Percentiles rank a stretch among this genome's conserved stretches.
These are phyloP conservation scores for Phallus indusiatus DNA, from an alignment of 768 basidiomycete genomes.

Conservation along the genomic window DNA sequence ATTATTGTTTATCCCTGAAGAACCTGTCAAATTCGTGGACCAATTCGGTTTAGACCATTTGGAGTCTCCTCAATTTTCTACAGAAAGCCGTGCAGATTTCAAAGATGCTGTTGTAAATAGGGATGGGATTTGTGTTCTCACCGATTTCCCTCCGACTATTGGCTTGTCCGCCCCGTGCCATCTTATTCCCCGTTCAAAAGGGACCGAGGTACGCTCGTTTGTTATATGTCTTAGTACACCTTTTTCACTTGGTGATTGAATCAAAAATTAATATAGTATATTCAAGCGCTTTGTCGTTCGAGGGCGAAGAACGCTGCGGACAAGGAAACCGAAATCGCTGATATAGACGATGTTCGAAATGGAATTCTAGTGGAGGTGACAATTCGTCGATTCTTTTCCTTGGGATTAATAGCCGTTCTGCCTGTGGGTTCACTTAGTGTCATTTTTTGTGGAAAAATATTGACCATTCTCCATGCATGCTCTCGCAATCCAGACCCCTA, in stretches of 20 bases:
- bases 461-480: too few species aligned
- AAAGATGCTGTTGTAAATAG: background rate
- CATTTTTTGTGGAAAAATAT: too few species aligned
- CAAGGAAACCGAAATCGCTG: background rate
- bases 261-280: background rate
- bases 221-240: too few species aligned
- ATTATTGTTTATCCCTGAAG: too few species aligned
- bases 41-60: background rate
- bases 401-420: background rate
- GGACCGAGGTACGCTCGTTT: too few species aligned
- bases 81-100: background rate
- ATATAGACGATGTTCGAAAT: background rate
- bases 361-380: background rate
- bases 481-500: too few species aligned
- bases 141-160: too few species aligned
- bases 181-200: too few species aligned
- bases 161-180: too few species aligned
- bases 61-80: background rate
- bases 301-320: background rate
- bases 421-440: background rate
- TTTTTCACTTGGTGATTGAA: background rate
- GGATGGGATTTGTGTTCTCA: too few species aligned
- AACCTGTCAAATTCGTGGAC: too few species aligned
- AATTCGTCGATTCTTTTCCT: background rate
- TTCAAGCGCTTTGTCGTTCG: background rate